phyloP scores from a whole-genome alignment of 306 rosid species.

The Spatholobus suberectus region DNA sequence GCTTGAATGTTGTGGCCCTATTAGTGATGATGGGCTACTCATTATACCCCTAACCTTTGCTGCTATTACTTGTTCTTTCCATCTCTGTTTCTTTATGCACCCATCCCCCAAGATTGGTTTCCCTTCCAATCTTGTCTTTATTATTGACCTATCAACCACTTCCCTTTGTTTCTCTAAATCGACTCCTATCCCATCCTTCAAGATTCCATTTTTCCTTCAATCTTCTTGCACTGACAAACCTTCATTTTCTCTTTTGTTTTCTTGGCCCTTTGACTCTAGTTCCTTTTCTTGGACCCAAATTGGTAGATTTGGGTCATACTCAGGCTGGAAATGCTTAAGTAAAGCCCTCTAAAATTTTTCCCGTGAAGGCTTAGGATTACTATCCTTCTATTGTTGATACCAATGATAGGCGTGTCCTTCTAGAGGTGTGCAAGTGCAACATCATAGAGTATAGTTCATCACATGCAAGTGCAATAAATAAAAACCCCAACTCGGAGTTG shows the following conservation, averaged over 20 bases:
- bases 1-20: too few species aligned
- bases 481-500: too few species aligned
- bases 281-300: neutral
- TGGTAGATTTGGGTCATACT: neutral
- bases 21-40: too few species aligned
- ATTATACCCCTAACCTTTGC: too few species aligned
- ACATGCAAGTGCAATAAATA: too few species aligned
- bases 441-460: too few species aligned
- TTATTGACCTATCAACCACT: neutral
- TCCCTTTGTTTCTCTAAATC: neutral
- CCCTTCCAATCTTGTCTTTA: neutral
- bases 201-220: neutral
- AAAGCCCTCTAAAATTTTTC: neutral
- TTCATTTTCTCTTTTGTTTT: neutral
- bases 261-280: neutral
- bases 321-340: too few species aligned
- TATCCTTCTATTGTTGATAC: neutral
- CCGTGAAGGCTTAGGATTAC: neutral
- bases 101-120: neutral
- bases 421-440: too few species aligned
- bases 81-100: too few species aligned
- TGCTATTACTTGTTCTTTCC: too few species aligned
- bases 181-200: neutral
- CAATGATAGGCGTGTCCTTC: neutral
- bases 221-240: neutral